Base-by-base conservation (phyloP, 2,329 filamentous ascomycete genomes). In the Xylaria sp. region DNA sequence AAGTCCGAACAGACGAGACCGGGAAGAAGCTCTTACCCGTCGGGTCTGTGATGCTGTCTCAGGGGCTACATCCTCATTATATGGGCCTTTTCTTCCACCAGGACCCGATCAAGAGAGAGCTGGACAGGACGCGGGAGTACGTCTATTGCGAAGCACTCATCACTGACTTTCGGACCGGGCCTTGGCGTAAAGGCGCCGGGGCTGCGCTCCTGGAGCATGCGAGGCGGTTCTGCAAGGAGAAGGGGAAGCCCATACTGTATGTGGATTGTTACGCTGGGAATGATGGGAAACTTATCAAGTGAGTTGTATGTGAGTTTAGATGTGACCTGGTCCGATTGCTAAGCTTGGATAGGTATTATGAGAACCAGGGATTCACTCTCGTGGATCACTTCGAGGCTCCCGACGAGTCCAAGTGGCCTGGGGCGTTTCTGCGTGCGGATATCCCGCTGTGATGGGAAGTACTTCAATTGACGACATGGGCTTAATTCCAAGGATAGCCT, bases 81-180 rank as follows among this genome's bases (percentile, higher is more conserved):
- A 6, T 72, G 18, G 18, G 39, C 5, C n/a, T 2, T 6, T 41
- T 41, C 1, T 64, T 71, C 52, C 46, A 65, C 20, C 23, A 62
- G 31, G 62, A 67, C 2, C 1, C 39, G 5, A 52, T 73, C 9
- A 69, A 41, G 62, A 66, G 68, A 13, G 69, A 37, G 41, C 41
- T 73, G 2, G 71, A 67, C 1, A 69, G 66, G 1, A 64, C 63
- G 1, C 48, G 46, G 3, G 66, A 71, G 7, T 73, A 66, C 48
- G 13, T 69, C n/a, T 73, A 70, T 31, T 50, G 72, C 51, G 71
- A 72, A 20, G 64, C 57, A 28, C 67, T 72, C 46, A 65, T 73
- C 56, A 69, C 71, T 13, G 69, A 73, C 52, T 69, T 25, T 20
- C 51, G 71, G 5, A 50, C 65, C 0, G 69, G 71, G 4, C n/a